Percentiles rank a stretch among this genome's conserved stretches.
Evolutionary conservation across 768 basidiomycete species (phyloP).

Genomic region (Boletus huronensis): DNA sequence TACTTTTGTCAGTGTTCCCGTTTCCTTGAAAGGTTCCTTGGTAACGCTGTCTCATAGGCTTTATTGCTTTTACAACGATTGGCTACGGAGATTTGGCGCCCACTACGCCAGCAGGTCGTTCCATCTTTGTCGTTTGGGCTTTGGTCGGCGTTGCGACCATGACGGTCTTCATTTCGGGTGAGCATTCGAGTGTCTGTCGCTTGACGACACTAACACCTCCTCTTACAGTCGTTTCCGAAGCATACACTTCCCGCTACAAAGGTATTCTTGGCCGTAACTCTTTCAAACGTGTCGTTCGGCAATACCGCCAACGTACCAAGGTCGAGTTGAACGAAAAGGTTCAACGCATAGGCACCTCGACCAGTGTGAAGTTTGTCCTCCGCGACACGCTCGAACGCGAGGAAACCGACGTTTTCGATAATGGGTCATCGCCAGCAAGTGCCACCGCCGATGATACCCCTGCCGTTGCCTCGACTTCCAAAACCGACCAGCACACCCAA

Average conservation of each 20-base stretch:
- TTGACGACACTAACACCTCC: neutral
- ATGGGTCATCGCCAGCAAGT: neutral
- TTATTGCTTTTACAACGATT: slow-evolving; percentile 69
- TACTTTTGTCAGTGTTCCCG: slow-evolving; percentile 61
- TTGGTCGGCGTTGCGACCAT: slow-evolving; percentile 71
- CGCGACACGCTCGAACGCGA: neutral
- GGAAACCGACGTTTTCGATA: neutral
- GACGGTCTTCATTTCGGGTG: slow-evolving; percentile 72
- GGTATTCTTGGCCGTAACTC: slow-evolving; percentile 44
- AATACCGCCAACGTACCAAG: slow-evolving; percentile 36
- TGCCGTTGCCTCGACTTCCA: slow-evolving; percentile 3
- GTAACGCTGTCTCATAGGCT: slow-evolving; percentile 41
- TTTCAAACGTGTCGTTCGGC: slow-evolving; percentile 45
- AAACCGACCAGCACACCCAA: slow-evolving; percentile 17
- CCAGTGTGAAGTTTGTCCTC: neutral
- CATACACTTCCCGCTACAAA: slow-evolving; percentile 64
- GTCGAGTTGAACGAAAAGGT: slow-evolving; percentile 14
- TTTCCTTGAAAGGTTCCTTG: neutral
- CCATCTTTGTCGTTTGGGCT: slow-evolving; percentile 78
- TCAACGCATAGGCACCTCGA: slow-evolving; percentile 2
- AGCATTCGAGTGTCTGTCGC: slow-evolving; percentile 9
- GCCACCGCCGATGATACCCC: neutral
- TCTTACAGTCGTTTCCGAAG: slow-evolving; percentile 57
- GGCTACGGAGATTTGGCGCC: slow-evolving; percentile 70
- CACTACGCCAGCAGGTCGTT: slow-evolving; percentile 62